Base-by-base conservation (phyloP, 805 yeast species). In the Cyberlindnera sargentensis region DNA sequence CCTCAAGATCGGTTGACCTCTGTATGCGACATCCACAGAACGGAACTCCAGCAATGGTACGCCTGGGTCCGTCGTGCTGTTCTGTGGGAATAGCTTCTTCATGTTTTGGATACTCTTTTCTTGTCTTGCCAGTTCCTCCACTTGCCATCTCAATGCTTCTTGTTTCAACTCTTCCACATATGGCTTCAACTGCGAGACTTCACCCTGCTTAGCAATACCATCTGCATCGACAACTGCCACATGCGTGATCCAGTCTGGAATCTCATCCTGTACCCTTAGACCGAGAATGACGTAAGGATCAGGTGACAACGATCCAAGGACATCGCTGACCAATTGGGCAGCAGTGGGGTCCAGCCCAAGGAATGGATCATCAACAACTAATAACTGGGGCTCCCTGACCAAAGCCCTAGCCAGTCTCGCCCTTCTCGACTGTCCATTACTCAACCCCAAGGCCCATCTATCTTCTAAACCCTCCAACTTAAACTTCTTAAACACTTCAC, bases 401-500 rank as follows among this genome's bases (percentile, higher is more conserved):
- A 93, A 54, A 0, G 89, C 79, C 47, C 76, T 73, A 0, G 96
- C 98, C 27, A 93, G 65, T 47, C 96, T 72, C 0, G 97, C 95
- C 40, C 99, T 70, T 53, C 99, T 72, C 60, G 85, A 80, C 62
- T 93, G 99, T 0, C 99, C 99, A 61, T 93, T 93, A 61, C 95
- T 85, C 36, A 93, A 67, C 0, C 91, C 85, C 60, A 87, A 86
- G 31, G 85, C 77, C 88, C 95, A 91, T 46, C 87, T 75, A 43
- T 78, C 71, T 42, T 76, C 69, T 39, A 89, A 61, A 0, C 75
- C 80, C 5, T 60, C 62, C 46, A 91, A 66, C 39, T 75, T 68
- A 44, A 93, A 71, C 28, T 65, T 63, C 4, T 66, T 60, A 8
- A 84, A 54, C 23, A 84, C 64, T 1, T 58, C 50, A 1, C 66